phyloP scores from a whole-genome alignment of 768 basidiomycete species.

The Lentinula sp. region DNA sequence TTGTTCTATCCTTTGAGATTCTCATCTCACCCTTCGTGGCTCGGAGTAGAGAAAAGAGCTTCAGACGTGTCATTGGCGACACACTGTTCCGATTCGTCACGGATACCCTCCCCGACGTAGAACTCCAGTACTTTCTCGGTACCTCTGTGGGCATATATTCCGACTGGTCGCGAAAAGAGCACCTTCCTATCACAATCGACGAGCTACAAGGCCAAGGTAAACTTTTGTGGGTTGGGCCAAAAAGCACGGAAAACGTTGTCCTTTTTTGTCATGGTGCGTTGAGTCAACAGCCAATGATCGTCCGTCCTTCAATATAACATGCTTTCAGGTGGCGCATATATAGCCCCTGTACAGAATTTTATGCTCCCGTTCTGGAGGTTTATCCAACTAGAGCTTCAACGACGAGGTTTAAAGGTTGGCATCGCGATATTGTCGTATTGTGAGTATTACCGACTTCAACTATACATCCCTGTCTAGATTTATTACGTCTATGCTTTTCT shows the following conservation, averaged over 20 bases:
- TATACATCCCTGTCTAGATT: not conserved
- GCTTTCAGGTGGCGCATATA: slow-evolving; percentile 6
- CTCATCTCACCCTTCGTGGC: not conserved
- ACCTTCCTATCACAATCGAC: slow-evolving; percentile 16
- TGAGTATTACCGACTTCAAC: not conserved
- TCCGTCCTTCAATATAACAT: not conserved
- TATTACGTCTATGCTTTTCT: not conserved
- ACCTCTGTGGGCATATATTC: slow-evolving; percentile 10
- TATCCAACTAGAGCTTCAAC: slow-evolving; percentile 1
- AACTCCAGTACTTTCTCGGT: not conserved
- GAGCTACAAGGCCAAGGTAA: slow-evolving; percentile 19
- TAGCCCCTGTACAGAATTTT: slow-evolving; percentile 3
- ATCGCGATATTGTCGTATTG: slow-evolving; percentile 9
- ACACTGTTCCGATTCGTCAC: not conserved
- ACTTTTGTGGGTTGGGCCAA: slow-evolving; percentile 27
- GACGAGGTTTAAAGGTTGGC: slow-evolving; percentile 1
- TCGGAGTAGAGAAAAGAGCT: not conserved
- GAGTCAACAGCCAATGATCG: not conserved
- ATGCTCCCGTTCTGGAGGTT: slow-evolving; percentile 5
- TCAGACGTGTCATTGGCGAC: not conserved
- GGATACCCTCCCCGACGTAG: not conserved
- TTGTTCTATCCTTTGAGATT: not conserved
- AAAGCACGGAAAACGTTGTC: slow-evolving; percentile 23
- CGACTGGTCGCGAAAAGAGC: slow-evolving; percentile 13
- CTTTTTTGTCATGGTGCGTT: slow-evolving; percentile 25